Conservation (phyloP, 2,329 filamentous ascomycete species). For the Epichloe glyceriae region DNA sequence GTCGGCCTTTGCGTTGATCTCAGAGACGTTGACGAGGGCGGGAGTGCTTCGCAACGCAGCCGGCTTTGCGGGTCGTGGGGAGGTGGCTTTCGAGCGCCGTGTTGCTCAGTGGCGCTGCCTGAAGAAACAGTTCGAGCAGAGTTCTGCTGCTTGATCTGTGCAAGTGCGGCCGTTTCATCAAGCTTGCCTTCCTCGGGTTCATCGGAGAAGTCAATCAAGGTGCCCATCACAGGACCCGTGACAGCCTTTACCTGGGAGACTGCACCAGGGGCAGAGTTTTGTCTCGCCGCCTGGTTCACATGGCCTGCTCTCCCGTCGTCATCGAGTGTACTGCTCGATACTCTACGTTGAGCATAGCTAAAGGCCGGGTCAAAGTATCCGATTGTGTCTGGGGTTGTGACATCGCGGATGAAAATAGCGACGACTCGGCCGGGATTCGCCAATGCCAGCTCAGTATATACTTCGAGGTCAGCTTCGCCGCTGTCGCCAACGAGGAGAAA, state of each 20-base stretch:
- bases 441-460: constrained; percentile 86
- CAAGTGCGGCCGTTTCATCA: constrained; percentile 21
- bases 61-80: constrained; percentile 47
- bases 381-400: constrained; percentile 61
- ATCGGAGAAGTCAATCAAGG: constrained; percentile 47
- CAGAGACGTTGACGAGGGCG: constrained; percentile 11
- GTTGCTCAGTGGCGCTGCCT: constrained; percentile 18
- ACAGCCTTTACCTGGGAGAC: constrained; percentile 14
- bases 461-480: constrained; percentile 90
- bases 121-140: constrained; percentile 6
- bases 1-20: background rate
- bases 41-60: constrained; percentile 35
- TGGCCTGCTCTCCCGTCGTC: constrained; percentile 11
- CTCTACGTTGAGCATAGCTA: constrained; percentile 15
- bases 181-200: constrained; percentile 29
- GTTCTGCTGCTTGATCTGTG: constrained; percentile 15
- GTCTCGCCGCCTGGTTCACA: constrained; percentile 12
- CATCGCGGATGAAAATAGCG: constrained; percentile 87
- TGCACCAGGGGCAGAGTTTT: constrained; percentile 12
- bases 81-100: constrained; percentile 23
- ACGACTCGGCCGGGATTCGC: constrained; percentile 72
- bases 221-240: constrained; percentile 35
- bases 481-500: constrained; percentile 93
- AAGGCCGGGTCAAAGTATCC: constrained; percentile 64
- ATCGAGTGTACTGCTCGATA: constrained; percentile 15